Base-by-base conservation (phyloP, 768 basidiomycete species). In the Hirschioporus abietinus region DNA sequence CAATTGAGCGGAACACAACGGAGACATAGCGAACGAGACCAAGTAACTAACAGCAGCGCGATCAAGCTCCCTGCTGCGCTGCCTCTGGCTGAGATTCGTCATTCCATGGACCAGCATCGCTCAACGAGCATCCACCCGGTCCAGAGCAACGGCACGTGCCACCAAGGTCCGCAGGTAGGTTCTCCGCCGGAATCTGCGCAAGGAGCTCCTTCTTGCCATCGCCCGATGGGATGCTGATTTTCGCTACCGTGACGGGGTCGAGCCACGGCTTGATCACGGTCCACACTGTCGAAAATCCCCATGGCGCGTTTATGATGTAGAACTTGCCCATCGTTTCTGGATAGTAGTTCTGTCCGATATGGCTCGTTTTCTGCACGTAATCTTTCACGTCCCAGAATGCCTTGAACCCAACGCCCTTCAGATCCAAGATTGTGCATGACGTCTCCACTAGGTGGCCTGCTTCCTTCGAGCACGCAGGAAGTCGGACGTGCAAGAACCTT, bases 271-370 rank as follows among this genome's bases (percentile, higher is more conserved):
- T 84, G 75, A 83, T 78, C 70, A 82, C 74, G 18, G 74, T 77
- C 83, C 83, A 84, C 60, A 82, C 81, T 60, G 80, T 82, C 36
- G 80, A 79, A 77, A 99, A 99, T 63, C 88, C 84, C 88, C 90
- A 98, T 0, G 96, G 96, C 0, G 94, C 92, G 74, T 99, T 98
- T 84, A 97, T 92, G 84, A 99, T 95, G 83, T 93, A 99, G 82
- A 99, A 98, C 75, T 93, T 93, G 81, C 96, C 96, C 96, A 98
- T 94, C 70, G 84, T 87, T 77, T 96, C 30, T 2, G 30, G 93
- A 77, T 95, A 98, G 70, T 91, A 83, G 80, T 97, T 86, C 77
- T 97, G 95, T 12, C 93, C 93, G 77, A 99, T 89, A 30, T 76
- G 74, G 0, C 90, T 80, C 0, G 95, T 92, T 23, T 85, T 77